phyloP scores from a whole-genome alignment of 2,329 filamentous ascomycete genomes.

The Botrytis elliptica region DNA sequence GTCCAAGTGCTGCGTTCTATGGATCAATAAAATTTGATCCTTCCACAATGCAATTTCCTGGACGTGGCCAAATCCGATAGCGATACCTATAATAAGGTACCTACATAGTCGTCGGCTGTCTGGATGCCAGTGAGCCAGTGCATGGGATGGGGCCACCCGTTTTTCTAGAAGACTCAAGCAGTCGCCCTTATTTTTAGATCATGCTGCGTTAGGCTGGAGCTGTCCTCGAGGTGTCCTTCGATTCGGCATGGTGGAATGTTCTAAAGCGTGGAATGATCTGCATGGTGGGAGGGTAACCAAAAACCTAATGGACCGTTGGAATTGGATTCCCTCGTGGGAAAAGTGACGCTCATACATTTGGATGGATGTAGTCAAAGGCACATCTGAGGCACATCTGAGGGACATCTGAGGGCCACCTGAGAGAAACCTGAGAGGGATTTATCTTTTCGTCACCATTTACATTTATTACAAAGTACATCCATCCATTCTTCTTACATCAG shows the following conservation, averaged over 20 bases:
- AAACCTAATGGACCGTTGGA: neutral
- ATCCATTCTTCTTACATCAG: neutral
- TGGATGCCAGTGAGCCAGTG: neutral
- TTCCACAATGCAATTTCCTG: constrained; percentile 14
- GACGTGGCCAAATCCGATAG: constrained; percentile 1
- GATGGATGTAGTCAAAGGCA: neutral
- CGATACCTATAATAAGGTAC: neutral
- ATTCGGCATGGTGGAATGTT: constrained; percentile 3
- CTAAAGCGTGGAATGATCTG: constrained; percentile 4
- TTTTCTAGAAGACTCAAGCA: neutral
- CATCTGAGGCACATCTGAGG: neutral
- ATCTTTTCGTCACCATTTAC: neutral
- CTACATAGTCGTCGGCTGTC: neutral
- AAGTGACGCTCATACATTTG: neutral
- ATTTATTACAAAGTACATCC: neutral
- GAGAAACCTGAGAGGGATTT: neutral
- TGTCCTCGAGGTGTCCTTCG: neutral
- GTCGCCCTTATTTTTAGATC: neutral
- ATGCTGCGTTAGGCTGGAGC: neutral
- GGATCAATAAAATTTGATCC: constrained; percentile 14
- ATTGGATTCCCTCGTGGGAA: neutral
- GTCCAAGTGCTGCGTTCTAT: neutral
- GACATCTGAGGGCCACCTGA: neutral
- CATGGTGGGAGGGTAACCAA: neutral
- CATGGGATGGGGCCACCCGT: neutral